Evolutionary conservation across 2,329 filamentous ascomycete species (phyloP), one percentile per base, ranked within the genome.

Genomic region (Claviceps fusiformis): DNA sequence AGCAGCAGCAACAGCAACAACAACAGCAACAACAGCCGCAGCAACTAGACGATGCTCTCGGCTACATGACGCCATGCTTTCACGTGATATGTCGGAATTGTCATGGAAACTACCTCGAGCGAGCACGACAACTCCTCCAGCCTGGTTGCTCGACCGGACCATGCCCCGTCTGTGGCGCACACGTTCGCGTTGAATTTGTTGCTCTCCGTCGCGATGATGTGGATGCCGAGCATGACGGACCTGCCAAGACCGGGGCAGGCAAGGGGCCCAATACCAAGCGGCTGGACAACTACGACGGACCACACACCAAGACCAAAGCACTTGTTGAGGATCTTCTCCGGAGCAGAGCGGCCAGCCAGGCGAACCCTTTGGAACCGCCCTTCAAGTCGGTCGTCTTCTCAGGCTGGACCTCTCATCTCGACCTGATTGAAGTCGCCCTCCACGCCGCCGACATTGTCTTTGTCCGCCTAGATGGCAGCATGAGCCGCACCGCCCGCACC

Each of bases 341-440:
- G 52, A 81, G 82, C 53, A 81, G 82, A 56, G 74, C 75, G 0
- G 80, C 85, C 65, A 88, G 82, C 57, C 76, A 78, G 43, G 72
- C 71, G 0, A 74, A 80, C 10, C 80, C 82, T 0, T 71, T 79
- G 11, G 81, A 91, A 64, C 79, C 82, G 0, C 91, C 91, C 0
- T 86, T 89, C 70, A 97, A 95, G 68, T 93, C 89, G 31, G 90
- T 98, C 15, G 83, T 98, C 7, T 97, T 97, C 70, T 95, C 90
- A 0, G 85, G 85, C n/a, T 97, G 93, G 91, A 97, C 93, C 0
- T 85, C 87, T 0, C 91, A 97, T 66, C 81, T 98, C 17, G 91
- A 97, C 67, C 80, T 98, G 24, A 95, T 98, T 61, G 83, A 93
- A 65, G 77, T 89, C 52, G 92, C 91, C 0, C 77, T 97, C 15